Base-by-base conservation (phyloP, 2,329 filamentous ascomycete species). In the Hymenoscyphus infarciens region DNA sequence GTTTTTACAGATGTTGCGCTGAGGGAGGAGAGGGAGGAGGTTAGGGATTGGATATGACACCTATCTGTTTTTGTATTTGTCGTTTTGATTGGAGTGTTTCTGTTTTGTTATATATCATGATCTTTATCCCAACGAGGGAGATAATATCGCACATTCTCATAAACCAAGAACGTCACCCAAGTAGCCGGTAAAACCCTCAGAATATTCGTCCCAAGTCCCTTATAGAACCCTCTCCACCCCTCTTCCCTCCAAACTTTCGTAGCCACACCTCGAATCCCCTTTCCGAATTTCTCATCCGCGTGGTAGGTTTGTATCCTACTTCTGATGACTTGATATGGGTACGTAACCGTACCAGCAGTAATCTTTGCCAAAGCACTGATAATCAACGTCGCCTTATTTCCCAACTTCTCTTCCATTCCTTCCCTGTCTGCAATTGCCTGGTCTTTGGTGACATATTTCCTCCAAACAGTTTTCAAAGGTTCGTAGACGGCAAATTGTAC, bases 401-500 rank as follows among this genome's bases (percentile, higher is more conserved):
- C 66, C 22, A 74, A 8, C 63, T 70, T 72, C 45, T 70, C 77
- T 66, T 68, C 71, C 69, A 8, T 4, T 45, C 15, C 7, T 45
- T 49, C 5, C 7, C 52, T 13, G 61, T 35, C 2, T 45, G 60
- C 2, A 22, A 54, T 45, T 63, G 35, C n/a, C 19, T 65, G 65
- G 35, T 76, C 75, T n/a, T 75, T 73, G 1, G 81, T 78, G 64
- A 89, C 79, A 68, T 88, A 86, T 59, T 81, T 80, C 74, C 65
- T 61, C 73, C 73, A 75, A 63, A 80, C 68, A 59, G 80, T 76
- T 76, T 86, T 85, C 22, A 83, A 71, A 0, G 85, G 83, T 74
- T 99, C 95, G 76, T 99, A 99, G 22, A 95, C 91, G 77, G 92
- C 91, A 75, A 99, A 99, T 76, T 98, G 95, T 29, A 99, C 88